phyloP scores from a whole-genome alignment of 768 basidiomycete genomes.

The Rhizopogon vulgaris region DNA sequence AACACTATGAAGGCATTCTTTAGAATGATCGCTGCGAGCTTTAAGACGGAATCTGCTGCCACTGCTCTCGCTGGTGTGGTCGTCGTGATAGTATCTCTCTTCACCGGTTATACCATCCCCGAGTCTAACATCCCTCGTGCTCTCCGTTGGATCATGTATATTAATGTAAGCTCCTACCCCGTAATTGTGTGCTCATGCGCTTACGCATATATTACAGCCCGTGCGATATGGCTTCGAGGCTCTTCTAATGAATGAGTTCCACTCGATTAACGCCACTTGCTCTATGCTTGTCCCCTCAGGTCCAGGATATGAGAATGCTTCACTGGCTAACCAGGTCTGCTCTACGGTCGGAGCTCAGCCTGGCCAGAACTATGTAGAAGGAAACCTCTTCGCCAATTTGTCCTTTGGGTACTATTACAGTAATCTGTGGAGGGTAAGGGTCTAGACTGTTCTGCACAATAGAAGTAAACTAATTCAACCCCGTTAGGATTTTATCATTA shows the following conservation, averaged over 20 bases:
- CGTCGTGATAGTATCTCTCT: constrained; percentile 50
- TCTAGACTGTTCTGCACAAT: too few relatives aligned
- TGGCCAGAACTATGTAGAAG: constrained; percentile 55
- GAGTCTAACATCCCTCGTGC: constrained; percentile 61
- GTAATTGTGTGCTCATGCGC: background rate
- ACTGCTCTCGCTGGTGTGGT: constrained; percentile 52
- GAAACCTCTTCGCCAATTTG: constrained; percentile 48
- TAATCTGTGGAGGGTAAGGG: constrained; percentile 44
- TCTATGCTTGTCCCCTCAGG: constrained; percentile 56
- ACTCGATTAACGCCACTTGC: constrained; percentile 57
- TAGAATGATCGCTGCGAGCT: constrained; percentile 58
- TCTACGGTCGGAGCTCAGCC: constrained; percentile 58
- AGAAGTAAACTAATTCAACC: background rate
- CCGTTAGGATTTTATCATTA: constrained; percentile 58
- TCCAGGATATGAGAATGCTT: constrained; percentile 50
- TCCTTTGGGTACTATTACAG: constrained; percentile 34
- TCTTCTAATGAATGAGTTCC: constrained; percentile 81
- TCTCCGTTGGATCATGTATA: constrained; percentile 59
- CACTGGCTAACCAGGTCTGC: constrained; percentile 71
- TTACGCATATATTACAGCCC: background rate
- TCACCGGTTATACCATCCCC: constrained; percentile 55
- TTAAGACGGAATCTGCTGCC: constrained; percentile 53
- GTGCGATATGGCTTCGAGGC: constrained; percentile 46
- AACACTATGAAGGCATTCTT: constrained; percentile 83
- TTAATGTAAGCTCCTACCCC: constrained; percentile 37